Evolutionary conservation across 2,329 filamentous ascomycete species (phyloP).

Genomic region (Laburnicola sp.): DNA sequence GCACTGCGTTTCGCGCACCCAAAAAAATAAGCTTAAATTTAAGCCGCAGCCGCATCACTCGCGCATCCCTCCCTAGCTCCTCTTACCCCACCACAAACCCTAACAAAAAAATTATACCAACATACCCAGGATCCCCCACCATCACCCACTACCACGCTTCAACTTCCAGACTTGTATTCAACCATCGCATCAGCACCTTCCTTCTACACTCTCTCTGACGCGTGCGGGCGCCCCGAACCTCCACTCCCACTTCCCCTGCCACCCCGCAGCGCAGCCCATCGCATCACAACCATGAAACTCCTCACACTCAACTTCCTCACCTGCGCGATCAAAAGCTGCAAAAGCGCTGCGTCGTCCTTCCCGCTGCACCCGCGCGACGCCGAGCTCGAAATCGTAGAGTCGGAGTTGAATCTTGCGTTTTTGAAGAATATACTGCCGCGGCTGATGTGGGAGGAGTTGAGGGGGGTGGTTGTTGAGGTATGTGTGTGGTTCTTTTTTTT

Average conservation of each 20-base stretch:
- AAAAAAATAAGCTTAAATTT: constrained; percentile 23
- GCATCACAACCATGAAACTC: constrained; percentile 73
- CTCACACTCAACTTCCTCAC: constrained; percentile 95
- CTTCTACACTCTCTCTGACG: not conserved
- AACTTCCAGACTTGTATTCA: not conserved
- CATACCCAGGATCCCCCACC: not conserved
- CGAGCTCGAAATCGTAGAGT: constrained; percentile 81
- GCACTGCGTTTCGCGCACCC: not conserved
- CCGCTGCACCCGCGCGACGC: constrained; percentile 91
- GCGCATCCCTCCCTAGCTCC: not conserved
- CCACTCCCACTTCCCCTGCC: not conserved
- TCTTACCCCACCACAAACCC: constrained; percentile 13
- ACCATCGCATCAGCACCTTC: not conserved
- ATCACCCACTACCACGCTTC: not conserved
- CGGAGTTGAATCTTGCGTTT: constrained; percentile 79
- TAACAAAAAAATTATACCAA: constrained; percentile 11
- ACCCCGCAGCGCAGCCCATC: not conserved
- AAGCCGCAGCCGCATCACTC: constrained; percentile 11
- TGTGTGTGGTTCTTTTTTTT: not conserved
- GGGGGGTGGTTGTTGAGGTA: constrained; percentile 76
- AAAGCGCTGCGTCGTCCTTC: constrained; percentile 75
- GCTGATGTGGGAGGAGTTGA: constrained; percentile 83
- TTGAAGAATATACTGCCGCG: constrained; percentile 83
- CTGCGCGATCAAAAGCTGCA: constrained; percentile 95
- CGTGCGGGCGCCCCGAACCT: not conserved